phyloP scores from a whole-genome alignment of 2,329 filamentous ascomycete species.

The Hymenoscyphus linearis region DNA sequence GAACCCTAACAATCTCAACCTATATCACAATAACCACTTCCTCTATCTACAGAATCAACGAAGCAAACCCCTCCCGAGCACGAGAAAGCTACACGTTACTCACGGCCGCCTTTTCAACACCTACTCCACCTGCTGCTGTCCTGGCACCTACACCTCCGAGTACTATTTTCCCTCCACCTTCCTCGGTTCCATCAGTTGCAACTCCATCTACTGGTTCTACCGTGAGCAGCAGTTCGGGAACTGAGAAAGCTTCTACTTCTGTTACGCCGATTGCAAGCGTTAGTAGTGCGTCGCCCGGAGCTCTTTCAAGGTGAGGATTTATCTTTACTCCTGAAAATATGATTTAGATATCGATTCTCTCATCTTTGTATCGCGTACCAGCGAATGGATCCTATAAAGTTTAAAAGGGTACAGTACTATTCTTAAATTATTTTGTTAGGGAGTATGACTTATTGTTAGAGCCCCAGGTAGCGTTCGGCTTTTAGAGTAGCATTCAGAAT shows the following conservation, averaged over 20 bases:
- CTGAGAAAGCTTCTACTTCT: neutral
- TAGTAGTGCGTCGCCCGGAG: neutral
- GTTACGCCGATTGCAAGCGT: neutral
- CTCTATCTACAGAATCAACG: conserved; percentile 10
- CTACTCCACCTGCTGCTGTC: conserved; percentile 4
- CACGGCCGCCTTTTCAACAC: conserved; percentile 7
- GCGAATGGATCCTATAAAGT: no score
- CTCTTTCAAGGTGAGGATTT: no score
- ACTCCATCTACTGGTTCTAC: neutral
- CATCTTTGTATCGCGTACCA: no score
- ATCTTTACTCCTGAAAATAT: no score
- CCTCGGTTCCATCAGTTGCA: neutral
- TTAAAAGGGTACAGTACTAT: no score
- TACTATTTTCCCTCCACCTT: neutral
- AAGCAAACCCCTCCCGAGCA: conserved; percentile 8
- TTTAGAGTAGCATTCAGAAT: no score
- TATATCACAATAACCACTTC: conserved; percentile 8
- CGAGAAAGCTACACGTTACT: conserved; percentile 4
- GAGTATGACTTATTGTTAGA: no score
- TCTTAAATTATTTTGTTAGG: no score
- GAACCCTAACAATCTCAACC: neutral
- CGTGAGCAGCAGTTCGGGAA: neutral
- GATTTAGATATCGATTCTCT: no score
- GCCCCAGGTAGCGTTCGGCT: no score
- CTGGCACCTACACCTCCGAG: neutral